Evolutionary conservation across 108 stramenopile genomes (phyloP), one percentile per base, ranked within the genome.

Genomic region (Epithemia pelagica): DNA sequence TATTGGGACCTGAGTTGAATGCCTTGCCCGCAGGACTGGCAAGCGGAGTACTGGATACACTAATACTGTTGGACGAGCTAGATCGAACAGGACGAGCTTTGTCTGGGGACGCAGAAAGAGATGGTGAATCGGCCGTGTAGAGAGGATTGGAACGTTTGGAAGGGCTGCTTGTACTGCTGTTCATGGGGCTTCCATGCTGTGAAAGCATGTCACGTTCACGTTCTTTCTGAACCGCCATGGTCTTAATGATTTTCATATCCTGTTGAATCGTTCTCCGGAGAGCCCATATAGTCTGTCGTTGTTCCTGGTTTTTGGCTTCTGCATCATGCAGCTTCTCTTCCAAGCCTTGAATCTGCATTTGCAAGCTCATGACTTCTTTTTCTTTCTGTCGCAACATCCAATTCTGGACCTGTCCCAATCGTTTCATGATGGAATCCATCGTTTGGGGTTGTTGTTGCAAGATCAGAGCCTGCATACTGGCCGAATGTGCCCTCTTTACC

Each of bases 201-300:
- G 37, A 46, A 5, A 46, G 5, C 5, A 5, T 46, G 15, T 46
- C 37, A 25, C 46, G 24, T 54, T 66, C 65, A n/a, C 26, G 52
- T 55, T 66, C 52, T 30, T 66, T 66, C 30, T 66, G 65, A n/a
- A 51, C 52, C 30, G 65, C 65, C 65, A 66, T 66, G 27, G 65
- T 66, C 30, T 66, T 66, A 53, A 66, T 66, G 27, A 66, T 54
- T 54, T 66, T 66, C 53, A 66, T 28, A 33, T 66, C 65, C 54
- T 66, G 65, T 25, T 66, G 65, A 56, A 66, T 66, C 1, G 65
- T 66, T 27, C 54, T 25, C 18, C 65, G 65, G 26, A 66, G 33
- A 2, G 65, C 65, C 28, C 54, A 25, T 25, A 66, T 56, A 5
- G 65, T 66, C 25, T 66, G 65, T n/a, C 21, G 46, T 54, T 66